Evolutionary conservation across 2,329 filamentous ascomycete genomes (phyloP), one percentile per base, ranked within the genome.

Genomic region (Phaeophleospora eucalypticola): DNA sequence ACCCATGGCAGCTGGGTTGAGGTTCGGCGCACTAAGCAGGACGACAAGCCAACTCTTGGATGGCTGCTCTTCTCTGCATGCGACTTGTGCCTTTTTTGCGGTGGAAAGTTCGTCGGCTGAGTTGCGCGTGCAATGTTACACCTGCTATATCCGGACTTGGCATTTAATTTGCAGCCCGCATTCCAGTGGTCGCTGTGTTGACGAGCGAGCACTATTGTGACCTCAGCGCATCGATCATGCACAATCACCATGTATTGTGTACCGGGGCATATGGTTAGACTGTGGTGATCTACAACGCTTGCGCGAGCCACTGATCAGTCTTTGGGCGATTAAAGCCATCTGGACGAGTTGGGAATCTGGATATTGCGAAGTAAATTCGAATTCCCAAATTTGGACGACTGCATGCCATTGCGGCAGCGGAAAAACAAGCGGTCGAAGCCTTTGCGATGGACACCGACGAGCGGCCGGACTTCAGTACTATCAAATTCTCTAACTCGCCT

Each of bases 21-120:
- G 38, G 36, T 45, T 15, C 52, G 51, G 45, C 46, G 42, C 18
- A 45, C 47, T 36, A 53, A 56, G 43, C 55, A 53, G 45, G 45
- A 38, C 4, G 12, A 46, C 19, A 51, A 36, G 41, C 43, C 43
- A 17, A 60, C 61, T 20, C 51, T 68, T 24, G 59, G 61, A 21
- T 58, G 58, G 35, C 44, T 66, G 27, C 53, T 69, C 6, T 65
- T 67, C 45, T 52, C 62, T 36, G 64, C 65, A 37, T 67, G 64
- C 45, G 58, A 66, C 48, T 53, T 56, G 29, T 69, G 67, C 48
- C 46, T 67, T 35, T 66, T 65, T 52, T 69, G 67, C 47, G 67
- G 67, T 36, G 66, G 66, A 29, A 66, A 63, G 50, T 68, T 65
- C 51, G 54, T 59, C 16, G 57, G 59, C 35, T 67, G 53, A 53